phyloP scores from a whole-genome alignment of 768 basidiomycete genomes.

The Asterophora parasitica region DNA sequence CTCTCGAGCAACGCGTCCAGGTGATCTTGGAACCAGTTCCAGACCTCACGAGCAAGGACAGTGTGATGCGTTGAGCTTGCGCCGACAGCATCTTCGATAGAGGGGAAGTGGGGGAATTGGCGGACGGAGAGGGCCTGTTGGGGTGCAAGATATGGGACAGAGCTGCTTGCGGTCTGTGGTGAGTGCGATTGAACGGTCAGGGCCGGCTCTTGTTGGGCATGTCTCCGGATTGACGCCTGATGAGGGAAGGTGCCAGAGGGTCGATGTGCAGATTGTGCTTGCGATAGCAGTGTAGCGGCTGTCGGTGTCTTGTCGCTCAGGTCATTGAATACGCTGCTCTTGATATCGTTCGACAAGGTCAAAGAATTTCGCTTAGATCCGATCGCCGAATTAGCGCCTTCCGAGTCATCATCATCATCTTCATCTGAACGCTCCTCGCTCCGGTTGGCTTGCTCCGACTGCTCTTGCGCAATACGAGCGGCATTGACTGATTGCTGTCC shows the following conservation, averaged over 20 bases:
- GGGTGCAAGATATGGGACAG: constrained; percentile 44
- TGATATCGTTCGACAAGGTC: constrained; percentile 58
- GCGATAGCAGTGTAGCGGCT: constrained; percentile 68
- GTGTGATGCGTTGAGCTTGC: constrained; percentile 69
- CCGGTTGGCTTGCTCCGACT: constrained; percentile 52
- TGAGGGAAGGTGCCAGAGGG: constrained; percentile 56
- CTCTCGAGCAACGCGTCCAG: constrained; percentile 77
- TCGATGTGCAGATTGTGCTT: constrained; percentile 66
- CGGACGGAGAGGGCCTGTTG: constrained; percentile 62
- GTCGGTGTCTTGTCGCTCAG: constrained; percentile 85
- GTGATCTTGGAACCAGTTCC: constrained; percentile 92
- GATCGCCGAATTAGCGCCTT: constrained; percentile 57
- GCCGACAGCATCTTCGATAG: constrained; percentile 80
- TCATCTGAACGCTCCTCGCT: constrained; percentile 76
- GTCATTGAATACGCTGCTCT: constrained; percentile 59
- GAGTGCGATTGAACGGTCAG: constrained; percentile 54
- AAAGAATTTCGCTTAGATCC: constrained; percentile 74
- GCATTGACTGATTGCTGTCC: constrained; percentile 72
- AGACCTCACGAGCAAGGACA: constrained; percentile 82
- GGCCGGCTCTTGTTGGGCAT: constrained; percentile 54
- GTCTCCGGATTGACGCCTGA: constrained; percentile 75
- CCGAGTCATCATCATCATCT: constrained; percentile 84
- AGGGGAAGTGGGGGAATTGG: constrained; percentile 76
- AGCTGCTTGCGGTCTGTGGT: constrained; percentile 40
- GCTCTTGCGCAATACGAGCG: constrained; percentile 67